Conservation (phyloP, 495 filamentous ascomycete species). For the Daldinia grandis region DNA sequence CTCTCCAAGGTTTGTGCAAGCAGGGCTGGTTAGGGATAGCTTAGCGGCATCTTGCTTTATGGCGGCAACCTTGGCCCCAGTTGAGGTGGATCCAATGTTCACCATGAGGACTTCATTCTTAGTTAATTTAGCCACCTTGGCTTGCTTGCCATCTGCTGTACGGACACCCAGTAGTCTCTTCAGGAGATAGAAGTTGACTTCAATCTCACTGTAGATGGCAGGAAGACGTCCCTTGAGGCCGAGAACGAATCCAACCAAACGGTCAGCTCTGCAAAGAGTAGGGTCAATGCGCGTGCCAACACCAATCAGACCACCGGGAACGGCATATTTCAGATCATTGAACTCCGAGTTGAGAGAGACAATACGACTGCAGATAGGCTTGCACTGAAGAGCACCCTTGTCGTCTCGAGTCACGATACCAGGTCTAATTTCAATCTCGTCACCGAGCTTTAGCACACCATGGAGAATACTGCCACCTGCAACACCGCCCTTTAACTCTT, state of each 20-base stretch:
- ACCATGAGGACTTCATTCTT: conserved; percentile 99
- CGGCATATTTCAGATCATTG: conserved; percentile 97
- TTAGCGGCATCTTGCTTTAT: conserved; percentile 98
- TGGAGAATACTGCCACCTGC: conserved; percentile 96
- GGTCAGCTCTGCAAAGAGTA: conserved; percentile 96
- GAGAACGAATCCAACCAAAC: conserved; percentile 97
- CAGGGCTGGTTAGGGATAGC: conserved; percentile 59
- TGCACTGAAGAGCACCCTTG: conserved; percentile 92
- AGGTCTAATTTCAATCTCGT: conserved; percentile 97
- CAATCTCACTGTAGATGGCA: conserved; percentile 94
- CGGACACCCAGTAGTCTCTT: conserved; percentile 94
- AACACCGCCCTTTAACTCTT: conserved; percentile 98
- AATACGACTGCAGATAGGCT: conserved; percentile 93
- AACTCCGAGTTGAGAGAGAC: conserved; percentile 95
- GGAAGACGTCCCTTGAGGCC: conserved; percentile 91
- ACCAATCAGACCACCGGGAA: conserved; percentile 95
- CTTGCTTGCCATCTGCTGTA: conserved; percentile 97
- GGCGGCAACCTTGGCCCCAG: conserved; percentile 91
- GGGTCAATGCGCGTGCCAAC: conserved; percentile 97
- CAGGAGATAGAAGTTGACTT: conserved; percentile 98
- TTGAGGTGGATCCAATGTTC: conserved; percentile 97
- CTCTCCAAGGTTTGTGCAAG: conserved; percentile 62
- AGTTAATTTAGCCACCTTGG: conserved; percentile 94
- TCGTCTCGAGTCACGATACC: conserved; percentile 95
- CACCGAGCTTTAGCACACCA: conserved; percentile 92